Base-by-base conservation (phyloP, 495 filamentous ascomycete genomes). In the Annulohypoxylon stygium region DNA sequence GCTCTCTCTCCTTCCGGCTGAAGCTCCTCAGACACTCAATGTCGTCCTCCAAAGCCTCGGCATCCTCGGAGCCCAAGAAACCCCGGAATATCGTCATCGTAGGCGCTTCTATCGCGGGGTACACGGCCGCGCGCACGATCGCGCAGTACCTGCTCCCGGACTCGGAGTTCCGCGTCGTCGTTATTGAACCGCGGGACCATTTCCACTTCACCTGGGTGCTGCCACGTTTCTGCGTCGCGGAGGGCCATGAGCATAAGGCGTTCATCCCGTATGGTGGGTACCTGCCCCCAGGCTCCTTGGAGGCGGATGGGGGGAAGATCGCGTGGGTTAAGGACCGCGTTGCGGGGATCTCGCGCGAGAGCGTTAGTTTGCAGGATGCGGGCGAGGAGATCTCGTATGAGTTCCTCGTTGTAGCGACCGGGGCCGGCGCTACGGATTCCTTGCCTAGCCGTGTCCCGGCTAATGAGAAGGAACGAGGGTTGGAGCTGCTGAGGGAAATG, bases 131-230 rank as follows among this genome's bases (percentile, higher is more conserved):
- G 0, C 71, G 78, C 33, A 79, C 80, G 34, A 83, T 90, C 9
- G 80, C 83, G 6, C 76, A 82, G 43, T 79, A 80, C 8, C 67
- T 90, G 0, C 84, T 87, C 1, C 81, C 83, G 0, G 77, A 82
- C 41, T 78, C 77, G 14, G 75, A 67, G 0, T 89, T 85, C 73
- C 79, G 81, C 4, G 84, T 89, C 11, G 76, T 89, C 1, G 78
- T 90, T 0, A 77, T 90, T 18, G 89, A 91, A 75, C 85, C 83
- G 51, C 87, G 88, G 70, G 83, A 82, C 11, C 88, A 90, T 74
- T 87, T 90, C 76, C 85, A 91, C 58, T 86, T 87, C 67, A 83
- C 82, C 0, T 91, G 86, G 80, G 83, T 84, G 8, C 82, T 90
- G 41, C 83, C 83, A 0, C 82, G 87, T 0, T 87, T 86, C 47